Evolutionary conservation across 2,329 filamentous ascomycete genomes (phyloP), one percentile per base, ranked within the genome.

Genomic region (Fusarium staphyleae): DNA sequence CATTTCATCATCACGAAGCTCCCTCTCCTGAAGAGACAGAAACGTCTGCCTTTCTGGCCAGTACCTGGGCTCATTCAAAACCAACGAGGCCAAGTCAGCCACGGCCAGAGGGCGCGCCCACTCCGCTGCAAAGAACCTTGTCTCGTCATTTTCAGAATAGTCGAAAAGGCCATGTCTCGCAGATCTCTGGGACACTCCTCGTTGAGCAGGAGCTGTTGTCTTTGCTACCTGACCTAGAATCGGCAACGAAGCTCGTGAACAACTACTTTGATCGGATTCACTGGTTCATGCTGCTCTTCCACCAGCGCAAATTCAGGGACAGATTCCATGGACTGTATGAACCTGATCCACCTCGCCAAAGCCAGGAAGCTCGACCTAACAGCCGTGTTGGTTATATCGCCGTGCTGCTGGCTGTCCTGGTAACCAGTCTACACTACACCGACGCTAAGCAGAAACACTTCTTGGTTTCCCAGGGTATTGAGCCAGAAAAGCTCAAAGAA

Each of bases 231-330:
- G 29, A 48, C 2, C 54, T 56, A 7, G 57, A 71, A 15, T 62
- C 59, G 2, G 64, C 65, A 5, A 28, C 41, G 11, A 18, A 70
- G 12, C 55, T 74, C 8, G 63, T 74, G 5, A 67, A 74, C 32
- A 74, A 24, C 18, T 75, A 74, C 40, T 75, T 75, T 54, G 69
- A 74, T 42, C 65, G 68, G n/a, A 64, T 70, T 0, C 73, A 75
- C 32, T 75, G 73, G 73, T 75, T 74, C 48, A 72, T 71, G 49
- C 54, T 74, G 4, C 58, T 75, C 5, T 74, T 75, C 33, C 69
- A 74, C 26, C 71, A 75, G 48, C 57, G 64, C 13, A 63, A 70
- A 3, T 75, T 75, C 32, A 57, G 60, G 33, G 9, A 34, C 9
- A 46, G 39, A 2, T 57, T 62, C 7, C 22, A 37, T 12, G 29